phyloP scores from a whole-genome alignment of 306 rosid species.

The Alnus glutinosa region DNA sequence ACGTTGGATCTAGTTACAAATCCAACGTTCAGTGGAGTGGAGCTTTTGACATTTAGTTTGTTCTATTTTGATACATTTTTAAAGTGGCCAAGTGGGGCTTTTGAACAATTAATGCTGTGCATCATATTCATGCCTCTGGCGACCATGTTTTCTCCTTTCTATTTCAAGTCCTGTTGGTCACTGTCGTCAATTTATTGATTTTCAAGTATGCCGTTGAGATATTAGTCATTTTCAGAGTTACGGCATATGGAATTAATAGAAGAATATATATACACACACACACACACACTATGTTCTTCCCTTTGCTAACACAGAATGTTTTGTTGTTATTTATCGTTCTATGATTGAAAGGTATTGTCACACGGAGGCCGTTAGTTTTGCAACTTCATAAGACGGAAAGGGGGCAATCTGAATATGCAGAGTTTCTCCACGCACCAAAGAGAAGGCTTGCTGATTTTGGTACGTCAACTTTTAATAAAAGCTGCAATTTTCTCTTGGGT shows the following conservation, averaged over 20 bases:
- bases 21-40: not conserved
- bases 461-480: conserved; percentile 29
- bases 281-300: not conserved
- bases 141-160: not conserved
- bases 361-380: conserved; percentile 90
- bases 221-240: not conserved
- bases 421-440: conserved; percentile 92
- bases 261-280: no score
- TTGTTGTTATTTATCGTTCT: not conserved
- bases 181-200: not conserved
- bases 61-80: not conserved
- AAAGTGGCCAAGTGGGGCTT: not conserved
- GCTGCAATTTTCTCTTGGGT: conserved; percentile 16
- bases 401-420: conserved; percentile 83
- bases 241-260: not conserved
- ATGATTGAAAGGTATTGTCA: conserved; percentile 74
- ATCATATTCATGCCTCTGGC: not conserved
- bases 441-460: conserved; percentile 82
- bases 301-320: not conserved
- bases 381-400: conserved; percentile 85
- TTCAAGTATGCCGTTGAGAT: not conserved
- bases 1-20: conserved; percentile 4
- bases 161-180: not conserved
- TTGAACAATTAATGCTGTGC: not conserved
- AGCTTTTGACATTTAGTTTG: not conserved